Evolutionary conservation across 2,329 filamentous ascomycete species (phyloP).

Genomic region (Fusarium armeniacum): DNA sequence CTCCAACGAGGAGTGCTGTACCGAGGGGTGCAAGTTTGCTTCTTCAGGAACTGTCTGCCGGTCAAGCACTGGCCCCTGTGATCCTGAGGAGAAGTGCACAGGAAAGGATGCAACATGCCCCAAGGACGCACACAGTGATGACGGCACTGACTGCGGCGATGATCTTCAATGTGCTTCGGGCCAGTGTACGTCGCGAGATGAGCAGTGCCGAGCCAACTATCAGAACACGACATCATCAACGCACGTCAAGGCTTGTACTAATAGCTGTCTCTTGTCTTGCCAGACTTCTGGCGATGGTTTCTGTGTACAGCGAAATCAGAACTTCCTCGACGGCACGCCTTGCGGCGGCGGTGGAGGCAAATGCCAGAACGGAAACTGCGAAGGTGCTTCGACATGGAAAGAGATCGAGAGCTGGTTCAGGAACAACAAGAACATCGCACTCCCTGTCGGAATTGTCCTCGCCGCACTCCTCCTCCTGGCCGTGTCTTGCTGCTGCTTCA

Average conservation of each 20-base stretch:
- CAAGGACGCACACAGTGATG: conserved; percentile 73
- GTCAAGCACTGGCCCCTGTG: conserved; percentile 82
- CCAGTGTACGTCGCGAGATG: conserved; percentile 92
- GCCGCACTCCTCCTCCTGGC: conserved; percentile 79
- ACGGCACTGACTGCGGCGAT: conserved; percentile 79
- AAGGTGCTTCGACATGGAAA: conserved; percentile 76
- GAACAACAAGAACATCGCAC: conserved; percentile 83
- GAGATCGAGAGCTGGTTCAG: conserved; percentile 83
- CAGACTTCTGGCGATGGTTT: conserved; percentile 76
- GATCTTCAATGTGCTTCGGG: conserved; percentile 87
- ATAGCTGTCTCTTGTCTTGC: conserved; percentile 82
- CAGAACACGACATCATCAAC: conserved; percentile 80
- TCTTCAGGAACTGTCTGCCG: conserved; percentile 82
- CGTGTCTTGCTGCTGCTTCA: conserved; percentile 75
- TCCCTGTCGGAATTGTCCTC: conserved; percentile 79
- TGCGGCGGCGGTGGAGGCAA: conserved; percentile 85
- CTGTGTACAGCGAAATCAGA: conserved; percentile 85
- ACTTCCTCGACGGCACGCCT: conserved; percentile 91
- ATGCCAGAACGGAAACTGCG: conserved; percentile 84
- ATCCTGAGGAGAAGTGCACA: conserved; percentile 86
- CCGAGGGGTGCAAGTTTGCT: conserved; percentile 74
- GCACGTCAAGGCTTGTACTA: conserved; percentile 80
- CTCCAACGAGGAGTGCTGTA: conserved; percentile 86
- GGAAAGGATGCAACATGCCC: conserved; percentile 82
- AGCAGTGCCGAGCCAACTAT: conserved; percentile 89